A percentile compares a stretch with the other conserved stretches of the same genome.
Conservation (phyloP, 805 yeast genomes). For the Wickerhamiella allomyrinae region DNA sequence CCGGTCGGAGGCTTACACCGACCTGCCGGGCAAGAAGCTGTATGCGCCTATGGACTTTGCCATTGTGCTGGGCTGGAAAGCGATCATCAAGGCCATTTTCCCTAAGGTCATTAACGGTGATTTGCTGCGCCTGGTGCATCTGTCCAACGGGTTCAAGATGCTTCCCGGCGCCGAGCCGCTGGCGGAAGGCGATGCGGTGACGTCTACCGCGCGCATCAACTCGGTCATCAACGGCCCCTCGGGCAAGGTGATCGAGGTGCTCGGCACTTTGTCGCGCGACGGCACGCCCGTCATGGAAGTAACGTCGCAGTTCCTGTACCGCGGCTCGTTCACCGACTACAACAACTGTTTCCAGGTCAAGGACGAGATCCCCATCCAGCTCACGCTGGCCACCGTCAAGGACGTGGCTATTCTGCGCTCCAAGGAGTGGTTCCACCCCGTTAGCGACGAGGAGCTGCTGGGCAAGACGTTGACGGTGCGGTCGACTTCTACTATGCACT, state of each 20-base stretch:
- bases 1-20: constrained; percentile 89
- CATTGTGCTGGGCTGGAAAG: constrained; percentile 95
- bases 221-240: constrained; percentile 82
- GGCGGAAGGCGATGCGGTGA: constrained; percentile 73
- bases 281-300: constrained; percentile 82
- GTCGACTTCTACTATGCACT: constrained; percentile 69
- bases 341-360: constrained; percentile 84
- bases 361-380: constrained; percentile 75
- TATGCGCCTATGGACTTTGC: constrained; percentile 99
- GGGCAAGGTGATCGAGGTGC: constrained; percentile 92
- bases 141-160: constrained; percentile 90
- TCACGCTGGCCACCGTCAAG: constrained; percentile 56
- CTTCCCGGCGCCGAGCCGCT: constrained; percentile 82
- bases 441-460: constrained; percentile 52
- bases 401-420: constrained; percentile 88
- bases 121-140: constrained; percentile 79
- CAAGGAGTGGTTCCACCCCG: constrained; percentile 93
- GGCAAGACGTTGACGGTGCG: constrained; percentile 78
- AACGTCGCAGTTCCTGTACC: constrained; percentile 86
- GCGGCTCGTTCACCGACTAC: constrained; percentile 80
- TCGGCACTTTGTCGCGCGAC: constrained; percentile 71
- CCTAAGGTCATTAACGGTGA: constrained; percentile 95
- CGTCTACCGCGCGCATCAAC: constrained; percentile 69
- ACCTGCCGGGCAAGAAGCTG: constrained; percentile 57
- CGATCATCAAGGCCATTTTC: constrained; percentile 96